Evolutionary conservation across 1,284 basidiomycete species (phyloP).

Genomic region (Agroathelia rolfsii): DNA sequence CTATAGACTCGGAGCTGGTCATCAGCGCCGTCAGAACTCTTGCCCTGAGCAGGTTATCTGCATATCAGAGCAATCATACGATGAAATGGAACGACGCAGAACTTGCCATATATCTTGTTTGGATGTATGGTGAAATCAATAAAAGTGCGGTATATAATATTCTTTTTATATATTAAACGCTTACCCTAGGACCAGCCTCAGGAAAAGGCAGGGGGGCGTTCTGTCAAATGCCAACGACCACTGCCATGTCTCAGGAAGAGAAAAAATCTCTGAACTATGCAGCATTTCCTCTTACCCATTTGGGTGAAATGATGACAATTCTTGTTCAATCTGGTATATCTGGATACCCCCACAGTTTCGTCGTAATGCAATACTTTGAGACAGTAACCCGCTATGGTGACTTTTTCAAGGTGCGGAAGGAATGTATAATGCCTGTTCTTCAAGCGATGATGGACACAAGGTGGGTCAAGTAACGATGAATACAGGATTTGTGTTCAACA

Average conservation of each 20-base stretch:
- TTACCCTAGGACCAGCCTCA: slow-evolving; percentile 5
- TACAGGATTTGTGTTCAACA: too few species aligned
- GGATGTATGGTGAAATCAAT: slow-evolving; percentile 89
- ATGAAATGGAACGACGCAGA: slow-evolving; percentile 93
- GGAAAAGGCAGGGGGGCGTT: slow-evolving; percentile 71
- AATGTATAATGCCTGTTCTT: slow-evolving; percentile 78
- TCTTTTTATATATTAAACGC: slow-evolving; percentile 4
- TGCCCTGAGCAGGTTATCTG: slow-evolving; percentile 63
- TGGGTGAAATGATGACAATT: slow-evolving; percentile 84
- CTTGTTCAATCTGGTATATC: slow-evolving; percentile 81
- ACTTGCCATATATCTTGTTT: slow-evolving; percentile 85
- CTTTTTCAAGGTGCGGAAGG: slow-evolving; percentile 89
- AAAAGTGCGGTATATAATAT: slow-evolving; percentile 41
- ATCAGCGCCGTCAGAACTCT: slow-evolving; percentile 63
- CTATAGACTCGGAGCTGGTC: slow-evolving; percentile 76
- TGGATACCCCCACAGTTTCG: slow-evolving; percentile 77
- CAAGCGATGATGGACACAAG: slow-evolving; percentile 82
- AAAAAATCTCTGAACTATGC: slow-evolving; percentile 69
- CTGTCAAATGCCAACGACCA: slow-evolving; percentile 55
- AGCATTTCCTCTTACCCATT: slow-evolving; percentile 78
- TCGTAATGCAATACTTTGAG: slow-evolving; percentile 93
- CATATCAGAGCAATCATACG: slow-evolving; percentile 47
- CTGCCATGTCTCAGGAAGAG: slow-evolving; percentile 58
- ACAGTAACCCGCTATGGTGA: slow-evolving; percentile 87
- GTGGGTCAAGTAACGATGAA: slow-evolving; percentile 34